phyloP scores from a whole-genome alignment of 1,284 basidiomycete species.

The Cystobasidium sp. region DNA sequence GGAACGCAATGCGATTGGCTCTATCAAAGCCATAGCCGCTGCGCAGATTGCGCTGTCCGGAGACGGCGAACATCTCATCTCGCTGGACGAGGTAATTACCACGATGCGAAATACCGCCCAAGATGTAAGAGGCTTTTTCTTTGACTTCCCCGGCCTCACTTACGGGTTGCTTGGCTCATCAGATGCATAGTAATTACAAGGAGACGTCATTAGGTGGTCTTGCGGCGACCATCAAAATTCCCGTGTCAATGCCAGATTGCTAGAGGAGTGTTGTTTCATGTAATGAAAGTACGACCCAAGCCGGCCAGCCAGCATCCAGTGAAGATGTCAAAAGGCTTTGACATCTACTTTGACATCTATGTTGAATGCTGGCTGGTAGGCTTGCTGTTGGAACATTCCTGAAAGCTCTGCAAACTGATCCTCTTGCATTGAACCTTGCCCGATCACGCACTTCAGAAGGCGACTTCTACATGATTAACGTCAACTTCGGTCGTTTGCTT shows the following conservation, averaged over 20 bases:
- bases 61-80: conserved; percentile 81
- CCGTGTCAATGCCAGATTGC: conserved; percentile 72
- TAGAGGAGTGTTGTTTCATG: conserved; percentile 51
- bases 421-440: no score
- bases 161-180: conserved; percentile 56
- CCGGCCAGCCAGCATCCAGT: not conserved
- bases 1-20: conserved; percentile 66
- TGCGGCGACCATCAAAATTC: conserved; percentile 70
- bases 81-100: conserved; percentile 92
- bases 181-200: conserved; percentile 88
- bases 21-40: conserved; percentile 64
- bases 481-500: no score
- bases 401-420: no score
- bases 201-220: conserved; percentile 67
- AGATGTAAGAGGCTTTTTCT: conserved; percentile 59
- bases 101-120: conserved; percentile 88
- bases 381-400: no score
- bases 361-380: no score
- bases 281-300: not conserved
- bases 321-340: not conserved
- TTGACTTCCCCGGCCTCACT: conserved; percentile 16
- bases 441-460: no score
- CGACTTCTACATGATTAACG: no score
- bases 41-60: conserved; percentile 76
- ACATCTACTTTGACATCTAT: no score